These are phyloP conservation scores for Penicillium soppii DNA, from an alignment of 495 filamentous ascomycete genomes.

Conservation along the genomic window DNA sequence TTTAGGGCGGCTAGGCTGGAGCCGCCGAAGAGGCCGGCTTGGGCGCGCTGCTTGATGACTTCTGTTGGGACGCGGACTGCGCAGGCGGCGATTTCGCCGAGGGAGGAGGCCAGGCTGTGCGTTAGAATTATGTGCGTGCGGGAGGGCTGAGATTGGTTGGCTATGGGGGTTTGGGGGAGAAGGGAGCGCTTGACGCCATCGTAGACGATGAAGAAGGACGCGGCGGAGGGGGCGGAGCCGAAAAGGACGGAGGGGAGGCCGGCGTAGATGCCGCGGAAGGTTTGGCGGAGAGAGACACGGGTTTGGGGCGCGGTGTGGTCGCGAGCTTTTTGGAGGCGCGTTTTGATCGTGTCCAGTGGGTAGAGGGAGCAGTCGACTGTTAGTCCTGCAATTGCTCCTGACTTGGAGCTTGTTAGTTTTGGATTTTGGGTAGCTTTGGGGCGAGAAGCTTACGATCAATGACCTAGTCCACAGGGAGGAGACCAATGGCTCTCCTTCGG, in stretches of 20 bases:
- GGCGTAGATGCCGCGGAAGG: conserved; percentile 72
- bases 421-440: background rate
- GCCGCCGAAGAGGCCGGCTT: conserved; percentile 70
- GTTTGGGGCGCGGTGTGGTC: conserved; percentile 64
- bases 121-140: conserved; percentile 42
- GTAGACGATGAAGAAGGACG: conserved; percentile 98
- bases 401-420: conserved; percentile 36
- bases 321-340: conserved; percentile 81
- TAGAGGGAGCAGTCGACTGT: conserved; percentile 89
- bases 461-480: conserved; percentile 48
- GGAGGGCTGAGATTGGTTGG: no score
- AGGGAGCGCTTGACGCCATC: conserved; percentile 69
- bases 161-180: no score
- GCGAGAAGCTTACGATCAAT: conserved; percentile 30
- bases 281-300: conserved; percentile 40
- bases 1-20: conserved; percentile 55
- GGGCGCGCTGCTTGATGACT: conserved; percentile 94
- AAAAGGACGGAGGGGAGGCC: conserved; percentile 64
- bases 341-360: conserved; percentile 90
- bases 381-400: conserved; percentile 79
- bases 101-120: conserved; percentile 84
- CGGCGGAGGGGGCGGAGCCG: conserved; percentile 90
- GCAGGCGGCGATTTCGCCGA: conserved; percentile 92
- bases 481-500: conserved; percentile 36
- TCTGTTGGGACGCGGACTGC: conserved; percentile 92